Base-by-base conservation (phyloP, 2,329 filamentous ascomycete species). In the Aspergillus fructus region DNA sequence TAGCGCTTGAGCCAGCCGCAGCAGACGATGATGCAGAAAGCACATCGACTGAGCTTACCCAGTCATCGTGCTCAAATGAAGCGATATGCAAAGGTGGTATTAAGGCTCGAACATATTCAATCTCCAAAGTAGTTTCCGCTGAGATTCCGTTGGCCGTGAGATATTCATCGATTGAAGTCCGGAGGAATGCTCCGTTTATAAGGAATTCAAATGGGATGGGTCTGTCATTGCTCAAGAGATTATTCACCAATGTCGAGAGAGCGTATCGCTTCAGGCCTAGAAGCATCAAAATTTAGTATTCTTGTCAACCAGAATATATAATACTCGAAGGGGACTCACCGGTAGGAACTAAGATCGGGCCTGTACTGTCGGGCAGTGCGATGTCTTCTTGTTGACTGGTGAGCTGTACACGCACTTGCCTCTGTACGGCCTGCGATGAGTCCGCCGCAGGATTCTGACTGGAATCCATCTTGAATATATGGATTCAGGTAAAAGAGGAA, bases 1-100 rank as follows among this genome's bases (percentile, higher is more conserved):
- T 66, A 13, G 66, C 66, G 13, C 82, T 78, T 49, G 77, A 79
- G 9, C 80, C 79, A 54, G 73, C 71, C 19, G 82, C 86, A 3
- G 86, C 84, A 6, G 79, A 76, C 2, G 89, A 89, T 12, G 82
- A 85, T 13, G 76, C 74, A 0, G 91, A 93, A 23, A 96, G 79
- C 4, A 96, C 84, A 73, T 97, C 92, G 24, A 97, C 86, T 24
- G 85, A 85, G 71, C 90, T 91, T 49, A 99, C 90, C 94, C 94
- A 99, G 74, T 97, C 94, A 70, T 99, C 93, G 74, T 99, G 93
- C 78, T 97, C 89, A 73, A 96, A 99, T 70, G 90, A 94, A 12
- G 92, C 89, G 66, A 96, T 87, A 73, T 94, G 93, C 37, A 90
- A 82, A 17, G 94, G 94, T 7, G 94, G 94, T 59, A 97, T 86